Percentiles rank a stretch among this genome's conserved stretches.
Conservation (phyloP, 192 early-diverging fungal genomes). For the Pecoramyces ruminantium region DNA sequence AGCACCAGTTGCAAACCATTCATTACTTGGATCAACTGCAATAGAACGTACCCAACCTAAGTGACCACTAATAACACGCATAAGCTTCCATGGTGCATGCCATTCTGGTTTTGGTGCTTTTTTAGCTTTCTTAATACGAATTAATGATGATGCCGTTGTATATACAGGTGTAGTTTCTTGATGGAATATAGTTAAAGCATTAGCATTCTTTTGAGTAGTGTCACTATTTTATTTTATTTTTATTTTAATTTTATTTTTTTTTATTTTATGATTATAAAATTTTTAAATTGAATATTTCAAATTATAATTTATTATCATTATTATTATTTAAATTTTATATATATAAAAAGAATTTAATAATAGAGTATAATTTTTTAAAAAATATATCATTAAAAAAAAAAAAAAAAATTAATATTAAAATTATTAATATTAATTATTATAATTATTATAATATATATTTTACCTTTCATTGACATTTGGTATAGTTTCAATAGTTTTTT, state of each 20-base stretch:
- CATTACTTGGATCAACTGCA: slow-evolving; percentile 84
- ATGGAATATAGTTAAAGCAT: not conserved
- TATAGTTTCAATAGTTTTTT: slow-evolving; percentile 10
- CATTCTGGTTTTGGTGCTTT: slow-evolving; percentile 64
- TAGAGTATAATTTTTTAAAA: too few species aligned
- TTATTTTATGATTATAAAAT: too few species aligned
- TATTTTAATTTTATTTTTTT: too few species aligned
- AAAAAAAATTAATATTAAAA: too few species aligned
- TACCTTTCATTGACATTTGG: not conserved
- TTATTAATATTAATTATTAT: too few species aligned
- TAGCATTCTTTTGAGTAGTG: not conserved
- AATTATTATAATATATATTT: too few species aligned
- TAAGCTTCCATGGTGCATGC: slow-evolving; percentile 99
- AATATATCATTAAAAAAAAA: too few species aligned
- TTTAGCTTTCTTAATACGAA: slow-evolving; percentile 24
- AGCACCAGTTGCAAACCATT: slow-evolving; percentile 98
- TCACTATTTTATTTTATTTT: not conserved
- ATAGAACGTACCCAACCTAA: slow-evolving; percentile 90
- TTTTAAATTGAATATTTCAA: too few species aligned
- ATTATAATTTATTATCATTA: too few species aligned
- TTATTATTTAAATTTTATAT: too few species aligned
- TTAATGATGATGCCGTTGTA: not conserved
- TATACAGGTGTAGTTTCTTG: not conserved
- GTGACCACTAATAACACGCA: slow-evolving; percentile 90
- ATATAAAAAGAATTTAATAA: too few species aligned